Evolutionary conservation across 768 basidiomycete species (phyloP), one percentile per base, ranked within the genome.

Genomic region (Calocera viscosa): DNA sequence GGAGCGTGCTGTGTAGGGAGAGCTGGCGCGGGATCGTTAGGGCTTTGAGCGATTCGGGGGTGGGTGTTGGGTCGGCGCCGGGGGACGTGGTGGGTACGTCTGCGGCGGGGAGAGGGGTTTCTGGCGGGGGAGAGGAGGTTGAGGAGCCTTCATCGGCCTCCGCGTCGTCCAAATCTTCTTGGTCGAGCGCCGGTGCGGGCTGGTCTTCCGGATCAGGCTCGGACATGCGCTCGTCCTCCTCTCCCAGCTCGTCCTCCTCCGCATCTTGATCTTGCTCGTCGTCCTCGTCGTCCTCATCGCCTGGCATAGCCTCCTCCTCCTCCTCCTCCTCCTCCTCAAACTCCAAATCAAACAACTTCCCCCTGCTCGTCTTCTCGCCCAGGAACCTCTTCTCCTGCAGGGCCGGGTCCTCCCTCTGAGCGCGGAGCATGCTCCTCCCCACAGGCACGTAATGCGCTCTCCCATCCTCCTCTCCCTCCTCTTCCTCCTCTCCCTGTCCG

Each of bases 1-100:
- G 81, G 39, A 97, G 80, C 2, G 82, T 81, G 79, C 93, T 97
- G 72, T 14, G 43, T 39, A 49, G 40, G 28, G 63, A 34, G 40
- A 38, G 38, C 49, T 34, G 17, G 8, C n/a, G 28, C 26, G 28
- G 3, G 35, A 64, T 65, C 65, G 70, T 64, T 66, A 67, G 28
- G 66, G 11, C 53, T 33, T 64, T 33, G 47, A 64, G 64, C 12
- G 91, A 64, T 84, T 82, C 64, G 87, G 84, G 70, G 86, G 82
- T 22, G 80, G 84, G 73, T 81, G 80, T 70, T 80, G 81, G 67
- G 91, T 76, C 28, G 78, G 78, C 0, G 81, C 78, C 12, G 85
- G 76, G 33, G 86, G 73, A 71, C 86, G 82, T 32, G 79, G 79
- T 47, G 72, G 73, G n/a, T n/a, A n/a, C n/a, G n/a, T n/a, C n/a